Evolutionary conservation across 768 basidiomycete genomes (phyloP), one percentile per base, ranked within the genome.

Genomic region (Collybia mongolica): DNA sequence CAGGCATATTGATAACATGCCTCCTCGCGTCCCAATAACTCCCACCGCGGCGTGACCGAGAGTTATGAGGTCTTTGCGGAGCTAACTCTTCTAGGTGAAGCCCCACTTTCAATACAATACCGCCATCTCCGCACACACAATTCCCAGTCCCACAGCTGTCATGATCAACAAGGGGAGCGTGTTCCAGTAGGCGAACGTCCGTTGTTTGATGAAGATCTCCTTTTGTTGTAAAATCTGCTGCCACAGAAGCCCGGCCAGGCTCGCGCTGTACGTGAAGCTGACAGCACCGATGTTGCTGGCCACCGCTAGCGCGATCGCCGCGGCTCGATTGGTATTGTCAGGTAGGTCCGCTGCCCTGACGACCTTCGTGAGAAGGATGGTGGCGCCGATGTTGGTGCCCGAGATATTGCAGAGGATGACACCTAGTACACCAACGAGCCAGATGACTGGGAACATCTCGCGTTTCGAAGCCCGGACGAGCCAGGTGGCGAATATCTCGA

Each of bases 251-350:
- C 94, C 94, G 0, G 93, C 93, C 14, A 97, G 79, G 48, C 88
- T 91, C 0, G 90, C 91, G 5, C 87, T 86, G 62, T 94, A 95
- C 7, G 91, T 90, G 62, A 90, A 86, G 54, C 85, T 88, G 56
- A 95, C 88, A 1, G 95, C 95, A 11, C 95, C 95, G 28, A 92
- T 86, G 66, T 97, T 97, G 48, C 84, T 88, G 2, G 89, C 88
- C 0, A 97, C 76, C 6, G 93, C 94, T 11, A 97, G 78, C 0
- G 92, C 80, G 42, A 85, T 79, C 0, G 80, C 83, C 1, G 84
- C 86, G 0, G 80, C 84, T 15, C 80, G 75, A n/a, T 65, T 54
- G 45, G 59, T 69, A 51, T 64, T 57, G 5, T 58, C 47, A 17
- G 71, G 63, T 3, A 79, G 65, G 18, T 63, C 60, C 1, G 81